Conservation (phyloP, 192 early-diverging fungal species). For the Anaeromyces robustus region DNA sequence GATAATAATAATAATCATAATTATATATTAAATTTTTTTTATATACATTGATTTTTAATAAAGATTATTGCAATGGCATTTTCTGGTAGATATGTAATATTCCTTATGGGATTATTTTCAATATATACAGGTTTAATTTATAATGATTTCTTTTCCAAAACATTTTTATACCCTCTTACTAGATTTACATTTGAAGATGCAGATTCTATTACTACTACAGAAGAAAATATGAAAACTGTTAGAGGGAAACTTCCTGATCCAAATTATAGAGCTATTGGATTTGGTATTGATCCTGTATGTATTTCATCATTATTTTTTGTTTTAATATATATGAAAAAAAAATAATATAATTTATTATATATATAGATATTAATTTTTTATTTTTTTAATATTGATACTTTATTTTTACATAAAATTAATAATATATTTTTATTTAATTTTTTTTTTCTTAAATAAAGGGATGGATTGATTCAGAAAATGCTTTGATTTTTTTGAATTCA, state of each 20-base stretch:
- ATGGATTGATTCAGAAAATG: slow-evolving; percentile 90
- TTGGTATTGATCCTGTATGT: slow-evolving; percentile 60
- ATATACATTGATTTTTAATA: not conserved
- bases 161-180: slow-evolving; percentile 51
- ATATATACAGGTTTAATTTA: slow-evolving; percentile 95
- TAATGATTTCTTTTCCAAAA: slow-evolving; percentile 92
- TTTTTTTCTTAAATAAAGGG: slow-evolving; percentile 10
- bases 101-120: slow-evolving; percentile 95
- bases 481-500: slow-evolving; percentile 87
- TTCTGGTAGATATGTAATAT: slow-evolving; percentile 90
- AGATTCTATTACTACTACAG: slow-evolving; percentile 29
- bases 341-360: too few relatives aligned
- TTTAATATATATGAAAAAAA: too few relatives aligned
- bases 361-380: too few relatives aligned
- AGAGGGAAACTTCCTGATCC: slow-evolving; percentile 32
- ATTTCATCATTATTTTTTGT: too few relatives aligned
- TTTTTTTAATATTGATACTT: too few relatives aligned
- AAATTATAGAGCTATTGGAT: not conserved
- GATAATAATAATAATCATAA: too few relatives aligned
- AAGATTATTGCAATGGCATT: slow-evolving; percentile 78
- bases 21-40: too few relatives aligned
- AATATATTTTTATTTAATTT: too few relatives aligned
- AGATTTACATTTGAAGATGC: slow-evolving; percentile 66
- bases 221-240: slow-evolving; percentile 42
- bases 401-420: too few relatives aligned